Conservation (phyloP, 2,329 filamentous ascomycete species). For the Sporothrix dimorphospora region DNA sequence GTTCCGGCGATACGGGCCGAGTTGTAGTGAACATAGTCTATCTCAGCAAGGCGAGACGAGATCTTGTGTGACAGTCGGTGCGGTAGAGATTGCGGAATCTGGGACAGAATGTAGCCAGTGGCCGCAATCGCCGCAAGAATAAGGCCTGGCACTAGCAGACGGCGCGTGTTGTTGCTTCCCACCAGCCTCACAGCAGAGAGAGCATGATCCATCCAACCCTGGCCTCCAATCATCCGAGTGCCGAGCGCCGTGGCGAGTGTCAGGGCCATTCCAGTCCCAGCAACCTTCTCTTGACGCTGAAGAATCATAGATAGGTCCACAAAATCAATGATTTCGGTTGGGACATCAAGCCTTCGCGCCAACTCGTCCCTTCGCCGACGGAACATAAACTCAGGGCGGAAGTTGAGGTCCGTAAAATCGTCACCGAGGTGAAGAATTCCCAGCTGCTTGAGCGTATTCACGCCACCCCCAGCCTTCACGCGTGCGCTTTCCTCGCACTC, state of each 20-base stretch:
- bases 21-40: slow-evolving; percentile 94
- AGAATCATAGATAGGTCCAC: slow-evolving; percentile 82
- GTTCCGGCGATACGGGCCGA: slow-evolving; percentile 80
- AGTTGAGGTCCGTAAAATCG: slow-evolving; percentile 81
- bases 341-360: slow-evolving; percentile 81
- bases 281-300: slow-evolving; percentile 91
- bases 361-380: slow-evolving; percentile 77
- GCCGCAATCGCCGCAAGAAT: slow-evolving; percentile 74
- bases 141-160: slow-evolving; percentile 78
- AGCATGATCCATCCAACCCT: slow-evolving; percentile 87
- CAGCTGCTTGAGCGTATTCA: slow-evolving; percentile 84
- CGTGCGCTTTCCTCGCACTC: slow-evolving; percentile 87
- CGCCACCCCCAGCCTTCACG: slow-evolving; percentile 73
- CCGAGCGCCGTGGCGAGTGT: slow-evolving; percentile 88
- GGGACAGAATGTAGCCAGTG: slow-evolving; percentile 77
- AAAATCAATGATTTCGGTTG: slow-evolving; percentile 90
- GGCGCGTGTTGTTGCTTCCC: slow-evolving; percentile 78
- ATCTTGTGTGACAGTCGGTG: slow-evolving; percentile 85
- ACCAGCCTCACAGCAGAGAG: slow-evolving; percentile 79
- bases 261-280: slow-evolving; percentile 90
- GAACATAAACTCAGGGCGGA: slow-evolving; percentile 95
- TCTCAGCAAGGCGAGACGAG: slow-evolving; percentile 72
- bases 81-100: slow-evolving; percentile 87
- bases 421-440: slow-evolving; percentile 87
- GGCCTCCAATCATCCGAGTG: slow-evolving; percentile 76